Base-by-base conservation (phyloP, 768 basidiomycete genomes). In the Auricularia heimuer region DNA sequence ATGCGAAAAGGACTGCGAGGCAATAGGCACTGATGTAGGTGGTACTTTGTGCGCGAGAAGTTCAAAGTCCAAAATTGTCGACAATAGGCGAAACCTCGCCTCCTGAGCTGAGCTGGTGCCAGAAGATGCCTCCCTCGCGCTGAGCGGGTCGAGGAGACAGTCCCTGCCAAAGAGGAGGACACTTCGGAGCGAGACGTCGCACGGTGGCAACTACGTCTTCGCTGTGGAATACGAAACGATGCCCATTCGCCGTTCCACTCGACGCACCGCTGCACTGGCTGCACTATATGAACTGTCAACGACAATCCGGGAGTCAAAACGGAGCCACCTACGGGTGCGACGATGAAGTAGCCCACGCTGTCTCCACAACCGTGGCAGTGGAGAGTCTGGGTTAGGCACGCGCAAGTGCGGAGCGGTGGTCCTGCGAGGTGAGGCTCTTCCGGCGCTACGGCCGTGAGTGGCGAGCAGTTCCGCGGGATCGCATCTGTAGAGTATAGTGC, bases 221-320 rank as follows among this genome's bases (percentile, higher is more conserved):
- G 47, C 87, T 87, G 77, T 93, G 90, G 73, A 93, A 94, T 42
- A 94, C 91, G 73, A 90, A 94, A 36, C 90, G 85, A 73, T 92
- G 90, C 8, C 90, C 89, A 73, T 92, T 93, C 29, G 90, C 90
- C 7, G 85, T 80, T 65, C 88, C 84, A 73, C 63, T 61, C 39
- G 68, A 64, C 33, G 58, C 65, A 12, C 62, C 62, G 18, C 87
- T 91, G 75, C 91, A 94, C 60, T 85, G 84, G 18, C 77, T 69
- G 72, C 92, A 94, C 81, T 83, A 67, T 29, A 29, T 2, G 29
- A 29, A 29, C 29, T 29, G 29, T 29, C 29, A 29, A 29, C 29
- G 2, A 29, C 29, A 29, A 29, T 29, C 29, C 2, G 29, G 29
- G 29, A 29, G 29, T 29, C 29, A 36, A 62, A 62, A 61, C 37